These are phyloP conservation scores for Magnaporthiopsis incrustans DNA, from an alignment of 2,329 filamentous ascomycete species.

Conservation along the genomic window DNA sequence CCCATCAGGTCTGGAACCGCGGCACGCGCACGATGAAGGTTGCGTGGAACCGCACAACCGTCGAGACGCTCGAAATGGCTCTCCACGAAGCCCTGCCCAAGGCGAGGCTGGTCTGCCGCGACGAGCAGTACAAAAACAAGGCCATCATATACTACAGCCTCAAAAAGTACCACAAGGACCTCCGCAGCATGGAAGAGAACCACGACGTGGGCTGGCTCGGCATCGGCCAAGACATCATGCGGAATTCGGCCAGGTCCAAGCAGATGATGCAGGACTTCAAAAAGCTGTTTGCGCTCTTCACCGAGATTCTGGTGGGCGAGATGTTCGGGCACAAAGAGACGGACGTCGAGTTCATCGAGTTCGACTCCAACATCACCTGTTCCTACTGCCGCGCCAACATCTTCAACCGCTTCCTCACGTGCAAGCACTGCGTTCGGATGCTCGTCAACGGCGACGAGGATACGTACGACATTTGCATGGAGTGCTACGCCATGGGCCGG, in stretches of 20 bases:
- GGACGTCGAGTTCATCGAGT: slow-evolving; percentile 67
- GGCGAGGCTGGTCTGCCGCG: slow-evolving; percentile 83
- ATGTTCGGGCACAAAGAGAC: slow-evolving; percentile 70
- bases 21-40: slow-evolving; percentile 95
- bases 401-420: slow-evolving; percentile 94
- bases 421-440: slow-evolving; percentile 68
- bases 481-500: slow-evolving; percentile 95
- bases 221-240: slow-evolving; percentile 33
- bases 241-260: slow-evolving; percentile 38
- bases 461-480: slow-evolving; percentile 94
- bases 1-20: slow-evolving; percentile 97
- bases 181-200: slow-evolving; percentile 33
- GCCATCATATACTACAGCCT: slow-evolving; percentile 87
- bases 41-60: slow-evolving; percentile 93
- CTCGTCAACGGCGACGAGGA: slow-evolving; percentile 64
- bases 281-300: slow-evolving; percentile 69
- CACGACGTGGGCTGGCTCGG: slow-evolving; percentile 42
- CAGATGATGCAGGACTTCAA: slow-evolving; percentile 80
- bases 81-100: slow-evolving; percentile 81
- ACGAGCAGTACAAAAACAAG: slow-evolving; percentile 99
- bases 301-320: slow-evolving; percentile 73
- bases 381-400: slow-evolving; percentile 95
- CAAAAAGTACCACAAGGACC: slow-evolving; percentile 63
- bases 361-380: slow-evolving; percentile 88
- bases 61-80: slow-evolving; percentile 82